phyloP scores from a whole-genome alignment of 208 protist genomes.

The Crithidia sp. region DNA sequence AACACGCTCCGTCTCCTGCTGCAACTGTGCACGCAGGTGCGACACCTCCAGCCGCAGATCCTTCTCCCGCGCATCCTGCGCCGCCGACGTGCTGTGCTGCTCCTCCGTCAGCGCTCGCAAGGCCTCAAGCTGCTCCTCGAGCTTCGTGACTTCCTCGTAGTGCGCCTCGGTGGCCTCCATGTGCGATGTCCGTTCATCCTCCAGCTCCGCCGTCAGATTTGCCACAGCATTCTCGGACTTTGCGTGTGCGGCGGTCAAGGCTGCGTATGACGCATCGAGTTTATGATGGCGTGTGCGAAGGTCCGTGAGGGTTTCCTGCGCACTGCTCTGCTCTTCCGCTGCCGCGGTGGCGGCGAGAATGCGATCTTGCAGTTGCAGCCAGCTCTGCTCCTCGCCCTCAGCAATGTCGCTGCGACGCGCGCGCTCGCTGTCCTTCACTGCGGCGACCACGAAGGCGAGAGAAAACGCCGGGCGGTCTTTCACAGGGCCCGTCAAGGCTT shows the following conservation, averaged over 20 bases:
- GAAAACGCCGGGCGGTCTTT: slow-evolving; percentile 21
- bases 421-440: background rate
- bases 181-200: background rate
- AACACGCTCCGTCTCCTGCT: background rate
- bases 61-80: background rate
- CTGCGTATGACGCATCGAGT: background rate
- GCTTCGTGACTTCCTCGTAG: background rate
- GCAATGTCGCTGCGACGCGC: background rate
- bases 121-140: slow-evolving; percentile 1
- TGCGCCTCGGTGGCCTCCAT: background rate
- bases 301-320: background rate
- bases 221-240: background rate
- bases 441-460: background rate
- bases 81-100: slow-evolving; percentile 17
- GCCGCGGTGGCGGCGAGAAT: too few relatives aligned
- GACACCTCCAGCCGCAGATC: background rate
- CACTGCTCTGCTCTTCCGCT: background rate
- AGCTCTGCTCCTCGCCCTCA: slow-evolving; percentile 5
- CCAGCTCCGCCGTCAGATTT: slow-evolving; percentile 4
- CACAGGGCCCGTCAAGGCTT: slow-evolving; percentile 6
- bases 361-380: background rate
- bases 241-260: background rate
- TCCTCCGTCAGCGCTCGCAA: slow-evolving; percentile 1
- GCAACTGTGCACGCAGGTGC: slow-evolving; percentile 3
- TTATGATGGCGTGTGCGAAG: slow-evolving; percentile 5